A percentile compares a stretch with the other conserved stretches of the same genome.
phyloP scores from a whole-genome alignment of 257 asterid genomes.

The Solanum lycopersicoides region DNA sequence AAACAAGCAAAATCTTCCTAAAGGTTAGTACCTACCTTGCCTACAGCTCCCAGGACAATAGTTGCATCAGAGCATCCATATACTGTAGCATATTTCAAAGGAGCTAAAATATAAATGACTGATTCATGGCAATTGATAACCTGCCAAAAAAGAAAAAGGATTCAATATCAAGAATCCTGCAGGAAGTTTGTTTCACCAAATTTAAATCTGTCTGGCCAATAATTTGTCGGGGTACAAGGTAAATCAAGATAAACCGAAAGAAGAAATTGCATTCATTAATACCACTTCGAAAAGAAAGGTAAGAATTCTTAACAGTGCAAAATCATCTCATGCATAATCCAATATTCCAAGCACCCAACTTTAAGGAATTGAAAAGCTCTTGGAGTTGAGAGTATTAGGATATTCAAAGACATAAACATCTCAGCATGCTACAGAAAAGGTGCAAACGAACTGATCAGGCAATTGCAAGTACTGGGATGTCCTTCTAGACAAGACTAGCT shows the following conservation, averaged over 20 bases:
- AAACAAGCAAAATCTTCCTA: not conserved
- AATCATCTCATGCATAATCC: not conserved
- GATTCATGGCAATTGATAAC: conserved; percentile 96
- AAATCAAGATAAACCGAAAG: not conserved
- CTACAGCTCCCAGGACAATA: conserved; percentile 88
- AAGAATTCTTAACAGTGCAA: not conserved
- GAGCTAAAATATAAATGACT: conserved; percentile 83
- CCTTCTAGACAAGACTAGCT: not conserved
- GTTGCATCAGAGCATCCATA: conserved; percentile 99
- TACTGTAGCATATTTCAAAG: conserved; percentile 72
- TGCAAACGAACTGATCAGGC: not conserved
- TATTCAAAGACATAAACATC: not conserved
- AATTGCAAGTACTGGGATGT: not conserved
- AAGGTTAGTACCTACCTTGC: conserved; percentile 54
- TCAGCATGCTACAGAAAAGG: not conserved
- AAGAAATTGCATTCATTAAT: not conserved
- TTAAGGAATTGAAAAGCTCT: not conserved
- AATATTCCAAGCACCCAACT: not conserved
- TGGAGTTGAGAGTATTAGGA: not conserved
- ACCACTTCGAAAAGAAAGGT: not conserved
- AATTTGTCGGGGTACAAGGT: not conserved
- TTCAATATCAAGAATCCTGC: not conserved
- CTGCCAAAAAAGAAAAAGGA: conserved; percentile 26
- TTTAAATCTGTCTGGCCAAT: not conserved
- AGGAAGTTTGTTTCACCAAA: not conserved